Evolutionary conservation across 306 rosid species (phyloP).

Genomic region (Spatholobus suberectus): DNA sequence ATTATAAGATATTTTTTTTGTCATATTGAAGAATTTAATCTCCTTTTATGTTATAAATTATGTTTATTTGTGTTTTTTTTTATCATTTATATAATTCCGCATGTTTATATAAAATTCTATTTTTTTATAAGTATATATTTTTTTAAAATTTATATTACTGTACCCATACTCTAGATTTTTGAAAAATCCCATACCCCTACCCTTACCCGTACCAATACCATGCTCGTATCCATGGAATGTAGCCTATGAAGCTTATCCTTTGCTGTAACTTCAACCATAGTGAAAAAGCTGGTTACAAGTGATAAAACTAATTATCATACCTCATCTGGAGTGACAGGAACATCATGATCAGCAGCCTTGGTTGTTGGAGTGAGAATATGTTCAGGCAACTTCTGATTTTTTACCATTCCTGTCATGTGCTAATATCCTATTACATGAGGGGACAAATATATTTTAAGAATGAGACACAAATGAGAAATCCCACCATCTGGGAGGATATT

Average conservation of each 20-base stretch:
- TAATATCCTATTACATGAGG: slow-evolving; percentile 35
- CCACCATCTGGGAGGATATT: slow-evolving; percentile 84
- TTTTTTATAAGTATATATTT: no score
- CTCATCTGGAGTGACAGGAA: slow-evolving; percentile 93
- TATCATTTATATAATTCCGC: no score
- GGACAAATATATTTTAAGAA: not conserved
- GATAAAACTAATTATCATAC: slow-evolving; percentile 45
- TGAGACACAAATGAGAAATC: slow-evolving; percentile 5
- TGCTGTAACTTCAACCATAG: not conserved
- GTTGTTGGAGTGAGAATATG: slow-evolving; percentile 96
- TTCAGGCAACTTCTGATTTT: slow-evolving; percentile 79
- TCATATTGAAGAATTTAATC: no score
- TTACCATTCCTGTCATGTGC: slow-evolving; percentile 67
- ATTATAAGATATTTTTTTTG: no score
- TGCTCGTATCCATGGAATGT: no score
- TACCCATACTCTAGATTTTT: no score
- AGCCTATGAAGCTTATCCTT: not conserved
- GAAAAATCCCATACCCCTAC: no score
- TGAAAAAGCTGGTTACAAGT: slow-evolving; percentile 16
- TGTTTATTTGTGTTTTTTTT: no score
- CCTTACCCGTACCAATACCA: no score
- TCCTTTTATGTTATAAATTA: no score
- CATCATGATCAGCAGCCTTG: slow-evolving; percentile 92
- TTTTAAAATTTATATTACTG: no score
- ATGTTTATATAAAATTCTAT: no score